Conservation (phyloP, 495 filamentous ascomycete genomes). For the Penicillium subrubescens region DNA sequence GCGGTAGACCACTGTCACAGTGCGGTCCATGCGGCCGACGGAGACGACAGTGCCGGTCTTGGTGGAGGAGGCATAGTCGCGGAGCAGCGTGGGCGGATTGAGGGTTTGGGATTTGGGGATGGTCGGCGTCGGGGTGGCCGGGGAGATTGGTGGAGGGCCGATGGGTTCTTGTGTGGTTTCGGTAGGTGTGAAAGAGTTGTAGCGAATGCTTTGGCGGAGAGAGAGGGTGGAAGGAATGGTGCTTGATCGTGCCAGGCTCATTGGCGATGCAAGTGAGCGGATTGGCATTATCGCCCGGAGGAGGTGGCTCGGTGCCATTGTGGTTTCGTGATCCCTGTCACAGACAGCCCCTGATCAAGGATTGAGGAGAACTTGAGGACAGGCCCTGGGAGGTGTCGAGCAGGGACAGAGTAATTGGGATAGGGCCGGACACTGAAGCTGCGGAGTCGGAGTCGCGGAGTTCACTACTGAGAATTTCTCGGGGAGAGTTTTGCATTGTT, state of each 20-base stretch:
- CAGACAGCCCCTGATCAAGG: not conserved
- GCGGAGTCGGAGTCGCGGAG: conserved; percentile 30
- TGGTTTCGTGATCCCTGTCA: conserved; percentile 9
- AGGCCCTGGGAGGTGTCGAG: not conserved
- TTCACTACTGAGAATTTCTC: conserved; percentile 42
- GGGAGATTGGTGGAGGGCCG: not conserved
- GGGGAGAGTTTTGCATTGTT: conserved; percentile 44
- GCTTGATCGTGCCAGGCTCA: conserved; percentile 28
- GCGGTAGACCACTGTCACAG: conserved; percentile 42
- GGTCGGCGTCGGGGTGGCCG: conserved; percentile 9
- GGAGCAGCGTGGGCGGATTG: conserved; percentile 34
- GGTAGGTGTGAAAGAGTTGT: conserved; percentile 24
- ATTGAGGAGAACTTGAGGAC: not conserved
- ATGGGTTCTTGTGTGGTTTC: conserved; percentile 18
- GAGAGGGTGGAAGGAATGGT: conserved; percentile 24
- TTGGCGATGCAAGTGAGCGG: conserved; percentile 35
- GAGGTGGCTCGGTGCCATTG: conserved; percentile 39
- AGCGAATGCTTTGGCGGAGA: conserved; percentile 20
- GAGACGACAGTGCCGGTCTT: conserved; percentile 49
- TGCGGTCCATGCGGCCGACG: conserved; percentile 49
- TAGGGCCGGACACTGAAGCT: conserved; percentile 10
- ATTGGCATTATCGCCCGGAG: conserved; percentile 42
- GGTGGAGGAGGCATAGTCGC: conserved; percentile 41
- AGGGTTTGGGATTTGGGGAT: conserved; percentile 12
- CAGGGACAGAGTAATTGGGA: not conserved